These are phyloP conservation scores for Cutaneotrichosporon daszewskae DNA, from an alignment of 1,284 basidiomycete genomes.

Conservation along the genomic window DNA sequence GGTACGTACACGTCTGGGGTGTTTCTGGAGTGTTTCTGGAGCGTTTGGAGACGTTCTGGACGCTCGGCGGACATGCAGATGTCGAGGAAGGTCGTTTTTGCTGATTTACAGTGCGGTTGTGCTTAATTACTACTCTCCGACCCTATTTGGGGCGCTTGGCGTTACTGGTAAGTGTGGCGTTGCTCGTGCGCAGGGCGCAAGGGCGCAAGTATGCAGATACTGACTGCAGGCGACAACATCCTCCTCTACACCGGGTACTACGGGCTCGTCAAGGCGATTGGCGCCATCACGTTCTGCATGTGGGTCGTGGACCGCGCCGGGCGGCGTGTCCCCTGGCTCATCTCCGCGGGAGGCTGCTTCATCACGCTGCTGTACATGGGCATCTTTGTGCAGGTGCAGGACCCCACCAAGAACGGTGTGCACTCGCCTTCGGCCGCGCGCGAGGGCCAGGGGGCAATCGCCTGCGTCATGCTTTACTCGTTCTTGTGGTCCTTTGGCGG, in stretches of 20 bases:
- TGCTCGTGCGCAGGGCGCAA: no score
- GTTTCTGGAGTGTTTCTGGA: no score
- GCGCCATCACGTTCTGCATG: conserved; percentile 25
- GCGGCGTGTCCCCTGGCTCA: conserved; percentile 31
- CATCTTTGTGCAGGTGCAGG: conserved; percentile 23
- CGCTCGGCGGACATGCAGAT: no score
- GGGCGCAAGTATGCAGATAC: no score
- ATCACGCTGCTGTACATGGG: conserved; percentile 28
- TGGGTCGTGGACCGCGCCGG: conserved; percentile 36
- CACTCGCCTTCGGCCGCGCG: conserved; percentile 13
- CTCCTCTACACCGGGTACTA: conserved; percentile 47
- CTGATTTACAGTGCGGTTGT: conserved; percentile 3
- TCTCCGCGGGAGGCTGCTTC: conserved; percentile 16
- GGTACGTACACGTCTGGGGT: no score
- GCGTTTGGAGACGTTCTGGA: neutral
- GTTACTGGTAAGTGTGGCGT: no score
- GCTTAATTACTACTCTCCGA: conserved; percentile 32
- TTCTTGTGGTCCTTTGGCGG: conserved; percentile 20
- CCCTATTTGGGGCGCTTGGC: conserved; percentile 34
- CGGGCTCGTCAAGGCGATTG: conserved; percentile 42
- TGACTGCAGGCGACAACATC: conserved; percentile 30
- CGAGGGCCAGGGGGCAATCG: conserved; percentile 24
- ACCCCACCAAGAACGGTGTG: conserved; percentile 11
- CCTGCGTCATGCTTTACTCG: conserved; percentile 31
- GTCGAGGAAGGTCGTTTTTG: no score